Evolutionary conservation across 805 yeast species (phyloP).

Genomic region (Candida nanaspora): DNA sequence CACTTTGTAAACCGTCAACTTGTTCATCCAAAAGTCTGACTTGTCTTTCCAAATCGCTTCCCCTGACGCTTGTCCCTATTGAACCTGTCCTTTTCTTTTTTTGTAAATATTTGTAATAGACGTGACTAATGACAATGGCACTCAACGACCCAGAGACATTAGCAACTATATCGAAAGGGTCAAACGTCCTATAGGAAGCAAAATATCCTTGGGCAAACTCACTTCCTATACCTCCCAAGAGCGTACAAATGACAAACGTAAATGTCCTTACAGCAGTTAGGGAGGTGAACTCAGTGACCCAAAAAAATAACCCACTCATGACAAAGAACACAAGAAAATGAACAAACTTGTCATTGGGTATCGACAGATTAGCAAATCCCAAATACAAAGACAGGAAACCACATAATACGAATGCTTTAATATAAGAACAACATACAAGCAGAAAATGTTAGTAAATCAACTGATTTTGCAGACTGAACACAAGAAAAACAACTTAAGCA

Average conservation of each 20-base stretch:
- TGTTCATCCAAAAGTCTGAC: background rate
- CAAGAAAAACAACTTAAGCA: background rate
- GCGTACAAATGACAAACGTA: slow-evolving; percentile 34
- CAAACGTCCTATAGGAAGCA: slow-evolving; percentile 39
- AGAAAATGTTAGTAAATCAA: background rate
- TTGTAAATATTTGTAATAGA: slow-evolving; percentile 7
- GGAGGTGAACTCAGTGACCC: slow-evolving; percentile 32
- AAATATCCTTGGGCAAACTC: slow-evolving; percentile 39
- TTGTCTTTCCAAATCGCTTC: background rate
- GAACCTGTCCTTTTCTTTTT: slow-evolving; percentile 7
- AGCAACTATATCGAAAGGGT: slow-evolving; percentile 22
- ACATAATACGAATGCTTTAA: slow-evolving; percentile 11
- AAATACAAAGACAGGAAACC: slow-evolving; percentile 27
- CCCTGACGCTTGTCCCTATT: background rate
- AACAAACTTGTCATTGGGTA: slow-evolving; percentile 39
- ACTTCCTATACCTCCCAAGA: slow-evolving; percentile 39
- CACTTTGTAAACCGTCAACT: background rate
- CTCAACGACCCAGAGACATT: slow-evolving; percentile 20
- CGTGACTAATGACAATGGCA: slow-evolving; percentile 16
- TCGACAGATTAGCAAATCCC: slow-evolving; percentile 42
- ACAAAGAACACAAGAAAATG: slow-evolving; percentile 40
- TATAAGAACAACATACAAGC: too few relatives aligned
- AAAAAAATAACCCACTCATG: slow-evolving; percentile 40
- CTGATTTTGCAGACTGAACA: background rate
- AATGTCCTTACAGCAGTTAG: slow-evolving; percentile 23